These are phyloP conservation scores for Anisodus tanguticus DNA, from an alignment of 257 asterid species.

Conservation along the genomic window DNA sequence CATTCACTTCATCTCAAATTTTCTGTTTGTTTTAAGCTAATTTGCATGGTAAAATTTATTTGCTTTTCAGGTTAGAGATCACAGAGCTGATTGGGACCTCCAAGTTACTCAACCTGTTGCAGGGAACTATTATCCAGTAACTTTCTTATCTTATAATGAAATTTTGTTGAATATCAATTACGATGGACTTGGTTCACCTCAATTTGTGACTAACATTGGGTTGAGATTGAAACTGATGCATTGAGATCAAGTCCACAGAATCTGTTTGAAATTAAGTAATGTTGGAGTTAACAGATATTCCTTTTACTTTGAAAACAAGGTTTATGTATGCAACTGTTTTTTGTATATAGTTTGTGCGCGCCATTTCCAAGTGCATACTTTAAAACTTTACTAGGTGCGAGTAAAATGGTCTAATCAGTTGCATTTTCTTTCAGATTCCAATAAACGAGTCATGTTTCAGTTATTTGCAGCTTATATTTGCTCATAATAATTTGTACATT, in stretches of 20 bases:
- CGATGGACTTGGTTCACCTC: background rate
- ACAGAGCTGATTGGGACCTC: constrained; percentile 81
- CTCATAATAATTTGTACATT: background rate
- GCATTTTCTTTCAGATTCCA: background rate
- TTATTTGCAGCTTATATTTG: background rate
- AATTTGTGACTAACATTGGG: background rate
- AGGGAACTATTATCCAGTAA: constrained; percentile 92
- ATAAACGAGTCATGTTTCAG: background rate
- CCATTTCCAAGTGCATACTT: too few relatives aligned
- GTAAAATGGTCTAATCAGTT: background rate
- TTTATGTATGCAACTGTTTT: background rate
- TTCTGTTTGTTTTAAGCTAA: constrained; percentile 30
- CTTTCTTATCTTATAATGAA: background rate
- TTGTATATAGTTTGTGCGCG: background rate
- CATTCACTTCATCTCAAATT: background rate
- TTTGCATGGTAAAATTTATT: constrained; percentile 3
- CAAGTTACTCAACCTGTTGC: constrained; percentile 86
- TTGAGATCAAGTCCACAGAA: background rate
- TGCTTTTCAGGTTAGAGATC: constrained; percentile 71
- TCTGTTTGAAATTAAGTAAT: background rate
- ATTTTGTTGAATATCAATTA: background rate
- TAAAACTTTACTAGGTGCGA: background rate
- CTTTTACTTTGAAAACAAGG: background rate
- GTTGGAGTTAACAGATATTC: background rate
- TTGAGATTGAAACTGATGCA: background rate